phyloP scores from a whole-genome alignment of 2,329 filamentous ascomycete species.

The Zasmidium citrigriseum region DNA sequence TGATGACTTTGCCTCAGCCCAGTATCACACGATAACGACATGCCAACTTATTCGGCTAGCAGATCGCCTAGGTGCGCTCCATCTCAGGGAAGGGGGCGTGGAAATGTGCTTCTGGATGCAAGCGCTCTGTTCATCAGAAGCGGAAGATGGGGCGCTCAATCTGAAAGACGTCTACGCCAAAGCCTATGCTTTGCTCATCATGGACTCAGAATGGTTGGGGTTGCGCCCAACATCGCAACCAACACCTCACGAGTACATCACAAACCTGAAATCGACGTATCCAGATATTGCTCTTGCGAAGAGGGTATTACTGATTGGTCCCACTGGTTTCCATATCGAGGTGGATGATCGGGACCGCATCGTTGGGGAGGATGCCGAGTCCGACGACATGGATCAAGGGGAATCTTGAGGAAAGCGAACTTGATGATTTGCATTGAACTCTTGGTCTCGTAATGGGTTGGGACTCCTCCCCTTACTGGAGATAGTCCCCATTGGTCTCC shows the following conservation, averaged over 20 bases:
- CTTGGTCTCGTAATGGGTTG: neutral
- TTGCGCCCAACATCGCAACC: neutral
- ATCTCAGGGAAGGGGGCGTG: conserved; percentile 14
- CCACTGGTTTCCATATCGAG: neutral
- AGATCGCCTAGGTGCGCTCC: conserved; percentile 16
- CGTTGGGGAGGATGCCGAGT: neutral
- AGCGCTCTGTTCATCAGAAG: conserved; percentile 9
- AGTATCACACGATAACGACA: conserved; percentile 15
- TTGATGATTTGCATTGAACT: neutral
- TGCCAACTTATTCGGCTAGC: conserved; percentile 17
- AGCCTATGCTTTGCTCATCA: conserved; percentile 13
- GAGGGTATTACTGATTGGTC: neutral
- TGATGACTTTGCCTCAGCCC: conserved; percentile 8
- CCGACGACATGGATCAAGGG: neutral
- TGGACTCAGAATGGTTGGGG: conserved; percentile 4
- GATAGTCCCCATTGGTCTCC: conserved; percentile 59
- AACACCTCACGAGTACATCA: neutral
- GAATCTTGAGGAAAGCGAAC: neutral
- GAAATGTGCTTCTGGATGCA: conserved; percentile 20
- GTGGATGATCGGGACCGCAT: neutral
- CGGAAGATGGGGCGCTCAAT: neutral
- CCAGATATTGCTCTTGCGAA: neutral
- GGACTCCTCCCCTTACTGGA: conserved; percentile 36
- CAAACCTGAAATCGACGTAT: neutral
- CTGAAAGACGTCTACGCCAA: conserved; percentile 6